Evolutionary conservation across 2,329 filamentous ascomycete species (phyloP).

Genomic region (Microascus cirrosus): DNA sequence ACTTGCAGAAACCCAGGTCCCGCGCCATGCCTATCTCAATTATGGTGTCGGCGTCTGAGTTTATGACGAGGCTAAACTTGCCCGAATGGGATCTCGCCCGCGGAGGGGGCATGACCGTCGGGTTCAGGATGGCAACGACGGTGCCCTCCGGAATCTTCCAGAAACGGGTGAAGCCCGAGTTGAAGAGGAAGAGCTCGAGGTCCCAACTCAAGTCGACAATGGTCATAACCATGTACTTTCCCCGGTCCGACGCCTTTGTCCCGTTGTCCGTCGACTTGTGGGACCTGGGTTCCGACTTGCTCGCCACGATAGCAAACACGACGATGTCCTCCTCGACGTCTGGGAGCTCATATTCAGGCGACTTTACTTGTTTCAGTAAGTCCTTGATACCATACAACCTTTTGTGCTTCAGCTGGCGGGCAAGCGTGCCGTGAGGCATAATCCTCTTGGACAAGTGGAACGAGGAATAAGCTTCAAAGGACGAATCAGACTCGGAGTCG

Average conservation of each 20-base stretch:
- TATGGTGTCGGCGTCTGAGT: constrained; percentile 77
- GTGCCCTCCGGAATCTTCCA: constrained; percentile 94
- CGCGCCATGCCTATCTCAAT: constrained; percentile 78
- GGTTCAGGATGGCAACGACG: constrained; percentile 84
- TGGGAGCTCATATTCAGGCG: constrained; percentile 71
- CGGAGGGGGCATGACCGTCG: constrained; percentile 78
- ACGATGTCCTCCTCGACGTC: constrained; percentile 81
- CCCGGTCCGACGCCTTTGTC: constrained; percentile 42
- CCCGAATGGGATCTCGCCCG: constrained; percentile 65
- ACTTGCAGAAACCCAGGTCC: constrained; percentile 83
- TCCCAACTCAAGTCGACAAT: constrained; percentile 86
- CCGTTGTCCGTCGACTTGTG: constrained; percentile 38
- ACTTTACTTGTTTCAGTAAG: constrained; percentile 68
- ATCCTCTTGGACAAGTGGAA: constrained; percentile 75
- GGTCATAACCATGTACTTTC: constrained; percentile 88
- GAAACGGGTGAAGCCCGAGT: constrained; percentile 79
- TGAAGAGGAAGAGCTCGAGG: constrained; percentile 85
- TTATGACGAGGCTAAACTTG: constrained; percentile 74
- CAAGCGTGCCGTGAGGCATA: constrained; percentile 69
- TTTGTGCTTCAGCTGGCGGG: constrained; percentile 67
- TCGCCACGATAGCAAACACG: constrained; percentile 76
- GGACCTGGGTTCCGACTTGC: constrained; percentile 69
- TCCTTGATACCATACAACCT: constrained; percentile 70
- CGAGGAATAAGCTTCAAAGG: constrained; percentile 78
- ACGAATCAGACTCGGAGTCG: constrained; percentile 31